Conservation (phyloP, 179 eudicot species). For the Beta corolliflora region DNA sequence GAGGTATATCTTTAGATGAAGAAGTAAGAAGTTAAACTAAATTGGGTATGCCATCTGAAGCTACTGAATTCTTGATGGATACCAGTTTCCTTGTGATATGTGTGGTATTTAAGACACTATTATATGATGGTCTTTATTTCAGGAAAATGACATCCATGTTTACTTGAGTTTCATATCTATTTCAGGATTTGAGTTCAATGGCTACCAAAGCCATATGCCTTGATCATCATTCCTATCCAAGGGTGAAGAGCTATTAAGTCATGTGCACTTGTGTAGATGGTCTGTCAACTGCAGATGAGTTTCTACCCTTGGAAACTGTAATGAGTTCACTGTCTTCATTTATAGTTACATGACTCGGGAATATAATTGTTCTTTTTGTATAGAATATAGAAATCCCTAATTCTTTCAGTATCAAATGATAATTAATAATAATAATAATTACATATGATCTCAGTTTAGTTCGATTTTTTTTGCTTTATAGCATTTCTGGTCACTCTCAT, state of each 20-base stretch:
- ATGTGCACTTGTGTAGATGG: conserved; percentile 65
- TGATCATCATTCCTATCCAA: conserved; percentile 15
- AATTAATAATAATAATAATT: conserved; percentile 11
- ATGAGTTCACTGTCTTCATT: conserved; percentile 35
- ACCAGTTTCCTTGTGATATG: background rate
- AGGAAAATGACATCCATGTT: background rate
- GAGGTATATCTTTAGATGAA: background rate
- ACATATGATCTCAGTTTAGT: background rate
- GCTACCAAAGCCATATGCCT: conserved; percentile 1
- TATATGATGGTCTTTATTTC: background rate
- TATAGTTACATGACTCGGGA: conserved; percentile 31
- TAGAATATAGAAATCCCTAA: conserved; percentile 40
- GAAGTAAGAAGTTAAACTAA: background rate
- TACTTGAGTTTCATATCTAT: conserved; percentile 1
- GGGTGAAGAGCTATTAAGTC: conserved; percentile 38
- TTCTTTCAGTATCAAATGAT: conserved; percentile 26
- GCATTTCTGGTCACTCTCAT: conserved; percentile 5
- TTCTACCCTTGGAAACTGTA: conserved; percentile 85
- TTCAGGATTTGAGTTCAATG: conserved; percentile 31
- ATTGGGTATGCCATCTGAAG: background rate
- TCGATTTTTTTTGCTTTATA: background rate
- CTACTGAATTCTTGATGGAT: background rate
- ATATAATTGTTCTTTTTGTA: conserved; percentile 34
- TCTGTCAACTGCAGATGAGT: conserved; percentile 88
- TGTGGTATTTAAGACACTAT: background rate